phyloP scores from a whole-genome alignment of 345 rosid genomes.

The Euclidium syriacum region DNA sequence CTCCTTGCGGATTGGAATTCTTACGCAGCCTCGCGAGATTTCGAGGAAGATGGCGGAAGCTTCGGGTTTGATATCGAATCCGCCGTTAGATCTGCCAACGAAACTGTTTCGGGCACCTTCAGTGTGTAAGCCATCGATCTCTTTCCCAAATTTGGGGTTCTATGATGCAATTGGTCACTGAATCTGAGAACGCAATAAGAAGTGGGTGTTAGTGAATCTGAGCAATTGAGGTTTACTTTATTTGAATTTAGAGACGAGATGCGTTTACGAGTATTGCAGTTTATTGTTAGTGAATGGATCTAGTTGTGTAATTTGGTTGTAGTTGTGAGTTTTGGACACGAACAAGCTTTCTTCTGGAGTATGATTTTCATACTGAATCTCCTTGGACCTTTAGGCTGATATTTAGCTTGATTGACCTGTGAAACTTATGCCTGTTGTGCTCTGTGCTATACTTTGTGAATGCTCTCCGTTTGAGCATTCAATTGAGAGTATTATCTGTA shows the following conservation, averaged over 20 bases:
- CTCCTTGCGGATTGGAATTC: slow-evolving; percentile 80
- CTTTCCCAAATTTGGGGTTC: background rate
- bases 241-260: background rate
- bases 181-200: slow-evolving; percentile 1
- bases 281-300: background rate
- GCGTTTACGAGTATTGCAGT: slow-evolving; percentile 1
- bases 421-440: background rate
- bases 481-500: background rate
- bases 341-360: background rate
- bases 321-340: background rate
- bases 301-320: background rate
- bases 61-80: slow-evolving; percentile 73
- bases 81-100: slow-evolving; percentile 78
- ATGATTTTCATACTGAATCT: background rate
- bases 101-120: slow-evolving; percentile 75
- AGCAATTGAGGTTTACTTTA: slow-evolving; percentile 1
- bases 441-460: background rate
- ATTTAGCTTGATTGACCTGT: background rate
- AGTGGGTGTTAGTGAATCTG: slow-evolving; percentile 8
- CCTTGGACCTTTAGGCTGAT: background rate
- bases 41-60: slow-evolving; percentile 35
- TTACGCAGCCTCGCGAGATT: slow-evolving; percentile 54
- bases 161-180: background rate
- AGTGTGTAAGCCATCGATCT: slow-evolving; percentile 47
- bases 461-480: background rate